phyloP scores from a whole-genome alignment of 176 grass and related monocot species.

The Areca catechu region DNA sequence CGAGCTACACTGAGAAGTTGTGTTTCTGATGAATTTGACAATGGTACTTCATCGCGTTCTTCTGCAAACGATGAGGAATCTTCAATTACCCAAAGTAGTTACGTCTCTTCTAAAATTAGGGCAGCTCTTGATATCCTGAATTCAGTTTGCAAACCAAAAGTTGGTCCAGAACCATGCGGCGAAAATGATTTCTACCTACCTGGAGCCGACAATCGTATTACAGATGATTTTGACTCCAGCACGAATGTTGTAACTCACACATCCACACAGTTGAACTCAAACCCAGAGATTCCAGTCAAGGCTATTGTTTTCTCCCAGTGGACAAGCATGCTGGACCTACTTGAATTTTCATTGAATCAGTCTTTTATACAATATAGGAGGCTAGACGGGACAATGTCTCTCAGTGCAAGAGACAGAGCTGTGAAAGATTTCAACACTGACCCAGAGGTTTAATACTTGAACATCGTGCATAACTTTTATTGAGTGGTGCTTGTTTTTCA shows the following conservation, averaged over 20 bases:
- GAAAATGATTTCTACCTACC: no score
- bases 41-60: constrained; percentile 32
- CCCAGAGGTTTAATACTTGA: constrained; percentile 59
- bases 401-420: constrained; percentile 63
- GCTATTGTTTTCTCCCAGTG: constrained; percentile 98
- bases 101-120: constrained; percentile 85
- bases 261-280: constrained; percentile 1
- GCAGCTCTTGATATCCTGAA: constrained; percentile 66
- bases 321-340: constrained; percentile 95
- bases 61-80: constrained; percentile 39
- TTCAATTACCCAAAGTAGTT: constrained; percentile 60
- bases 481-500: background rate
- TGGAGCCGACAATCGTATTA: background rate
- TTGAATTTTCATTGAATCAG: constrained; percentile 70
- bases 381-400: constrained; percentile 91
- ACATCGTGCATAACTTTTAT: background rate
- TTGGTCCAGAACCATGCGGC: no score
- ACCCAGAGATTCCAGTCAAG: constrained; percentile 37
- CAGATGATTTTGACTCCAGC: background rate
- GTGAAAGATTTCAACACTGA: constrained; percentile 95
- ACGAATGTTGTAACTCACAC: background rate
- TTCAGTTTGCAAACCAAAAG: constrained; percentile 24
- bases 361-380: constrained; percentile 91
- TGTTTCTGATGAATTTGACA: constrained; percentile 38
- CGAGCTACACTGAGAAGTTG: constrained; percentile 60